Percentiles rank a stretch among this genome's conserved stretches.
These are phyloP conservation scores for Pleurotus salmoneostramineus DNA, from an alignment of 768 basidiomycete genomes.

Conservation along the genomic window DNA sequence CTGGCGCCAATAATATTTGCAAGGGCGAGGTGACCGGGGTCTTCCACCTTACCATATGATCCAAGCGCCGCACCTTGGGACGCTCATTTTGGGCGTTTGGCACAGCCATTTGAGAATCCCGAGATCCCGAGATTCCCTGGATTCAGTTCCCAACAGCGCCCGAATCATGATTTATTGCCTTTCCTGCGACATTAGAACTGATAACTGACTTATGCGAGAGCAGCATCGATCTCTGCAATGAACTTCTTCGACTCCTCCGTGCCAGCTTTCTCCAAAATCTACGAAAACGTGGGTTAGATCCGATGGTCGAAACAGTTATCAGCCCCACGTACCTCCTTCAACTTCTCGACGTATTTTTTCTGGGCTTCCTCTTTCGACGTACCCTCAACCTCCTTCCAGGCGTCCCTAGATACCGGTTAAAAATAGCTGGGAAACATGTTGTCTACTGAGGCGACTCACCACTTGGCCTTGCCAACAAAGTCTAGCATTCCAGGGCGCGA, in stretches of 20 bases:
- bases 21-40: neutral
- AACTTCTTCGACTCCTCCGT: slow-evolving; percentile 52
- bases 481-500: slow-evolving; percentile 72
- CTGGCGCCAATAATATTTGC: too few relatives aligned
- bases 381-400: slow-evolving; percentile 71
- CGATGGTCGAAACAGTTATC: slow-evolving; percentile 1
- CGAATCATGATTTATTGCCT: neutral
- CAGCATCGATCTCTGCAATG: slow-evolving; percentile 59
- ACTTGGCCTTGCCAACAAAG: slow-evolving; percentile 88
- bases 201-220: slow-evolving; percentile 18
- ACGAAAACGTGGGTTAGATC: slow-evolving; percentile 7
- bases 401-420: slow-evolving; percentile 50
- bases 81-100: slow-evolving; percentile 7
- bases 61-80: slow-evolving; percentile 2
- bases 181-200: neutral
- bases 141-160: neutral
- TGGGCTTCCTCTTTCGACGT: slow-evolving; percentile 68
- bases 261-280: slow-evolving; percentile 54
- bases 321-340: slow-evolving; percentile 52
- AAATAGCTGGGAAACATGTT: neutral
- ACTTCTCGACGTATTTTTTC: slow-evolving; percentile 69
- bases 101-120: neutral
- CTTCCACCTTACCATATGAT: slow-evolving; percentile 6
- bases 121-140: neutral
- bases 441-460: slow-evolving; percentile 42